Percentiles rank a stretch among this genome's conserved stretches.
Conservation (phyloP, 2,329 filamentous ascomycete species). For the Aspergillus chevalieri region DNA sequence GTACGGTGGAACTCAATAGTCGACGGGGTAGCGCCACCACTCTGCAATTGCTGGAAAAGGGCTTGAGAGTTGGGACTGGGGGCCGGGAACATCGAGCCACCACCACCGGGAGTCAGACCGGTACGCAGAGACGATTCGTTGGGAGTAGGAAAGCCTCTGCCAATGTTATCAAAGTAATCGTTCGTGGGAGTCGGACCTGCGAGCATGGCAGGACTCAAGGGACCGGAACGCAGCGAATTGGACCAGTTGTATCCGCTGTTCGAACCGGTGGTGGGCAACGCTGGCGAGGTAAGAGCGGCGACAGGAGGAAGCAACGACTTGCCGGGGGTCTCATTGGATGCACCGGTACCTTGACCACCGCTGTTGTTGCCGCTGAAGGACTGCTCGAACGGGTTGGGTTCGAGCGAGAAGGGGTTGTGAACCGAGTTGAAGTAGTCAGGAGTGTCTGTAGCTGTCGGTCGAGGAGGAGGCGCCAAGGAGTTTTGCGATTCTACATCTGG, state of each 20-base stretch:
- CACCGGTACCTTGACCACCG: conserved; percentile 3
- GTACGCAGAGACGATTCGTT: conserved; percentile 93
- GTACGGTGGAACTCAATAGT: conserved; percentile 94
- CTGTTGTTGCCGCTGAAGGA: conserved; percentile 61
- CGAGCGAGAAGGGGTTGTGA: conserved; percentile 52
- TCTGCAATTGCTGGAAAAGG: conserved; percentile 70
- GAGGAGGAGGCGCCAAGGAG: conserved; percentile 65
- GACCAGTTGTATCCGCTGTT: conserved; percentile 71
- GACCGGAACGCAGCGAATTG: conserved; percentile 82
- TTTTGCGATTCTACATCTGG: conserved; percentile 53
- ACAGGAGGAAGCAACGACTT: conserved; percentile 79
- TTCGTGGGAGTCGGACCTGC: conserved; percentile 66
- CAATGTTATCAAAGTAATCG: conserved; percentile 85
- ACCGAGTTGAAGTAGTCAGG: conserved; percentile 65
- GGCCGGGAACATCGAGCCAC: conserved; percentile 94
- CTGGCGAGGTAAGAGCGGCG: conserved; percentile 83
- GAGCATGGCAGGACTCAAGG: conserved; percentile 94
- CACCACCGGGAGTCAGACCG: conserved; percentile 86
- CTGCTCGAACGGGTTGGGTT: conserved; percentile 95
- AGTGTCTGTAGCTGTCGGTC: conserved; percentile 51
- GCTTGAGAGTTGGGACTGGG: conserved; percentile 82
- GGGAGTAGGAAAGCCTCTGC: conserved; percentile 83
- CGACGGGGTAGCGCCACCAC: conserved; percentile 77
- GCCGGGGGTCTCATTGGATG: conserved; percentile 69
- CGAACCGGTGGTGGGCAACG: conserved; percentile 67